Evolutionary conservation across 2,329 filamentous ascomycete genomes (phyloP).

Genomic region (Phaeophleospora eucalypticola): DNA sequence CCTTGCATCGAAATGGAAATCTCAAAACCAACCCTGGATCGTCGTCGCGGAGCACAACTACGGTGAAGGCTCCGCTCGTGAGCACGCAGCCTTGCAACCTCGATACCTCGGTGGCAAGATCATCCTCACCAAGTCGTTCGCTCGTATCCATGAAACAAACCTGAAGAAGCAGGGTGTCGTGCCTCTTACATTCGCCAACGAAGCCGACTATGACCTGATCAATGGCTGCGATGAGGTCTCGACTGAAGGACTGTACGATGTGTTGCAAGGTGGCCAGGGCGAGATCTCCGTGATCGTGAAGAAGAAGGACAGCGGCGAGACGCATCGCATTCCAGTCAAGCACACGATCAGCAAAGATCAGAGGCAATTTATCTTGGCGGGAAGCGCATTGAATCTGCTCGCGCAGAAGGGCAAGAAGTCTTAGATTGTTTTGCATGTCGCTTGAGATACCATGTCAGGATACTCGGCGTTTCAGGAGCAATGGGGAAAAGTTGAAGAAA

Average conservation of each 20-base stretch:
- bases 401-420: slow-evolving; percentile 53
- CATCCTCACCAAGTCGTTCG: slow-evolving; percentile 82
- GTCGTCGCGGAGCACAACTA: slow-evolving; percentile 98
- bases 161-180: slow-evolving; percentile 97
- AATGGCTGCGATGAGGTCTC: slow-evolving; percentile 76
- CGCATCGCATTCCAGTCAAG: slow-evolving; percentile 69
- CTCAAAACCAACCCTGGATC: slow-evolving; percentile 72
- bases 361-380: slow-evolving; percentile 85
- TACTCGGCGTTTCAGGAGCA: background rate
- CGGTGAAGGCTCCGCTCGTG: slow-evolving; percentile 82
- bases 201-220: slow-evolving; percentile 81
- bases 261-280: slow-evolving; percentile 74
- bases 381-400: slow-evolving; percentile 87
- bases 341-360: slow-evolving; percentile 89
- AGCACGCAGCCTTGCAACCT: slow-evolving; percentile 86
- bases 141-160: slow-evolving; percentile 92
- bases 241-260: slow-evolving; percentile 79
- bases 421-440: background rate
- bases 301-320: slow-evolving; percentile 53
- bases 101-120: slow-evolving; percentile 83
- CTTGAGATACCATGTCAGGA: background rate
- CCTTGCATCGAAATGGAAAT: slow-evolving; percentile 79
- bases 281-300: slow-evolving; percentile 61
- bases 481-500: background rate
- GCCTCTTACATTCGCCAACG: slow-evolving; percentile 83